Evolutionary conservation across 805 yeast species (phyloP).

Genomic region (Scheffersomyces lignosus): DNA sequence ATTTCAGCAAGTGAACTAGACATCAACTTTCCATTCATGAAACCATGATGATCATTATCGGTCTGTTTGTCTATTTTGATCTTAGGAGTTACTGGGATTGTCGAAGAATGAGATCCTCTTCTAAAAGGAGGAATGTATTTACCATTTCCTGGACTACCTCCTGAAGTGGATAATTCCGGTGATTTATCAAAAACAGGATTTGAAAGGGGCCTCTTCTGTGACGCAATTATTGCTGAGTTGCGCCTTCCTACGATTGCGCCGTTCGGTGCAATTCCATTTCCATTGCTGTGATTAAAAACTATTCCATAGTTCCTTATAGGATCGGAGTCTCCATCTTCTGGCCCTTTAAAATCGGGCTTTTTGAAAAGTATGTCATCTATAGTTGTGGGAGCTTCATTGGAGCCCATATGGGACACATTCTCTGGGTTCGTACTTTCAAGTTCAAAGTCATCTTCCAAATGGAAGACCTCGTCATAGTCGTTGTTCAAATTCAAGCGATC

Average conservation of each 20-base stretch:
- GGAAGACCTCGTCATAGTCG: conserved; percentile 39
- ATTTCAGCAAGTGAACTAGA: conserved; percentile 2
- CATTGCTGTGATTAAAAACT: neutral
- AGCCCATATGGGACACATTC: neutral
- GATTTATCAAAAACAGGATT: conserved; percentile 3
- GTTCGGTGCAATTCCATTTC: neutral
- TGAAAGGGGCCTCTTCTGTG: conserved; percentile 5
- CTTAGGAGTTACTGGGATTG: neutral
- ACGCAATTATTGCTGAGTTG: conserved; percentile 4
- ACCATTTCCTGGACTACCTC: conserved; percentile 37
- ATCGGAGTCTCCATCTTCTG: neutral
- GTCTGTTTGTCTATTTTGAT: neutral
- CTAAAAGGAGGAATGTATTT: conserved; percentile 75
- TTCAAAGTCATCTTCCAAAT: conserved; percentile 41
- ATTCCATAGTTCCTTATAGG: conserved; percentile 1
- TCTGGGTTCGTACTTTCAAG: conserved; percentile 3
- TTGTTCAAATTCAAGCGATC: conserved; percentile 30
- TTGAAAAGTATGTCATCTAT: conserved; percentile 9
- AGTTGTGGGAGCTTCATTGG: conserved; percentile 1
- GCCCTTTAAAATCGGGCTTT: conserved; percentile 14
- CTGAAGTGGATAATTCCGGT: conserved; percentile 10
- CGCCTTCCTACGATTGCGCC: conserved; percentile 2
- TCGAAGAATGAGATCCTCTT: conserved; percentile 46
- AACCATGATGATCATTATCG: conserved; percentile 5
- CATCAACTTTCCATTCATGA: conserved; percentile 2